Evolutionary conservation across 371 early-diverging fungal genomes (phyloP).

Genomic region (Mucor racemosus): DNA sequence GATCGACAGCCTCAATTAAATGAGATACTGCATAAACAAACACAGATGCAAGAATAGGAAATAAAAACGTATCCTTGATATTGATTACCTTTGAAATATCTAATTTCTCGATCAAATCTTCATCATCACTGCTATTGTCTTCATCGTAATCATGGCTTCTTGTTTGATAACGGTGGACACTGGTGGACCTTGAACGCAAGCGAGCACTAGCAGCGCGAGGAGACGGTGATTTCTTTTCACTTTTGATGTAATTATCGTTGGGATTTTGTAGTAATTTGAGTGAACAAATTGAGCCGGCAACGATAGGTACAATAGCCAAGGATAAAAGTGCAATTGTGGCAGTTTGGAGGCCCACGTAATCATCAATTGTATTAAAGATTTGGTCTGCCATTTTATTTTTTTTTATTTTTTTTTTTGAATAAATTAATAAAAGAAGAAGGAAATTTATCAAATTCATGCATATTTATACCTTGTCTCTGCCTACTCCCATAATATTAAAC

Average conservation of each 20-base stretch:
- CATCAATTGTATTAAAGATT: constrained; percentile 13
- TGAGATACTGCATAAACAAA: constrained; percentile 11
- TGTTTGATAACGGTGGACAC: background rate
- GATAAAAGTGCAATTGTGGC: constrained; percentile 24
- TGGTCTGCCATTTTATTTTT: constrained; percentile 1
- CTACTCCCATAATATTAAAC: too few species aligned
- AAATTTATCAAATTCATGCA: background rate
- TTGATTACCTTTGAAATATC: constrained; percentile 15
- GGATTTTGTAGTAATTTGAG: constrained; percentile 1
- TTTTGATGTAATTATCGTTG: background rate
- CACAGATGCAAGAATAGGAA: constrained; percentile 23
- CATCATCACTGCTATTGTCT: constrained; percentile 1
- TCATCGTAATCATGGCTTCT: background rate
- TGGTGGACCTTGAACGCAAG: background rate
- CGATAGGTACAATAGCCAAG: constrained; percentile 23
- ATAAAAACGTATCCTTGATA: constrained; percentile 15
- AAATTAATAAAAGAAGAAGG: background rate
- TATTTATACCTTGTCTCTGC: too few species aligned
- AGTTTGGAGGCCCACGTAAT: constrained; percentile 16
- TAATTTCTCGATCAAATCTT: constrained; percentile 6
- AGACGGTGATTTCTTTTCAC: constrained; percentile 1
- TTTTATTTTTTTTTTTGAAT: background rate
- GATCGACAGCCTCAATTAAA: constrained; percentile 9
- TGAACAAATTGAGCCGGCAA: constrained; percentile 24
- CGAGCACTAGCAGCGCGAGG: background rate